Percentiles rank a stretch among this genome's conserved stretches.
Conservation (phyloP, 78 protist species). For the Emiliania huxleyi region DNA sequence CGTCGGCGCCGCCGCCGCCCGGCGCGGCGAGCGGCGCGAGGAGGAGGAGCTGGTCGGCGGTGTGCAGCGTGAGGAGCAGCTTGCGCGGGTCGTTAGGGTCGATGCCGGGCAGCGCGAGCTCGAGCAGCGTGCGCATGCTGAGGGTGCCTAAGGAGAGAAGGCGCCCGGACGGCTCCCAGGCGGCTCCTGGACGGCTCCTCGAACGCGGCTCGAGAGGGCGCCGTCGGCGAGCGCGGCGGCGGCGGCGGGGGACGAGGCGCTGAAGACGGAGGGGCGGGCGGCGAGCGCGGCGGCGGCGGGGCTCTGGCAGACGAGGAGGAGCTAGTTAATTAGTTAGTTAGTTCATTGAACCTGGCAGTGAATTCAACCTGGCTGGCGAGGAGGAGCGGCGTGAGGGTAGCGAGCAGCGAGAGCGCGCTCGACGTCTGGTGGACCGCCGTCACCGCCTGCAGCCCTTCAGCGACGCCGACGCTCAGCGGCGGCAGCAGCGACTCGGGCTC, state of each 20-base stretch:
- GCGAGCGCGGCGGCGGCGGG: too few species aligned
- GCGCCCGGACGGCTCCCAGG: too few species aligned
- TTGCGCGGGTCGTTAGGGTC: background rate
- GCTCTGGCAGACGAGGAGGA: too few species aligned
- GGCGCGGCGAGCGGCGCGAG: background rate
- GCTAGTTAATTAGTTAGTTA: too few species aligned
- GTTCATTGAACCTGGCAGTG: too few species aligned
- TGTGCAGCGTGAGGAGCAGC: background rate
- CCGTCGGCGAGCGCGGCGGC: background rate
- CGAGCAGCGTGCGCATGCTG: background rate
- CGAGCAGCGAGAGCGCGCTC: background rate
- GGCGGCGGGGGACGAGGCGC: too few species aligned
- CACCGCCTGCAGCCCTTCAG: constrained; percentile 13
- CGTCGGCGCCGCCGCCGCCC: background rate
- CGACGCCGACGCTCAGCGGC: background rate
- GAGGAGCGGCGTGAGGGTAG: background rate
- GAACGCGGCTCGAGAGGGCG: background rate
- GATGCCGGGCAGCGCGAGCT: constrained; percentile 3
- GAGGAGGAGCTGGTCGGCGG: background rate
- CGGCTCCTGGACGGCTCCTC: too few species aligned
- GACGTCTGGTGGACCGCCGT: background rate
- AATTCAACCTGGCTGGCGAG: too few species aligned
- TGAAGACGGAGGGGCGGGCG: too few species aligned
- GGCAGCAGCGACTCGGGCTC: background rate
- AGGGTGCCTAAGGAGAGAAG: too few species aligned